Evolutionary conservation across 2,329 filamentous ascomycete genomes (phyloP), one percentile per base, ranked within the genome.

Genomic region (Trichophyton simii): DNA sequence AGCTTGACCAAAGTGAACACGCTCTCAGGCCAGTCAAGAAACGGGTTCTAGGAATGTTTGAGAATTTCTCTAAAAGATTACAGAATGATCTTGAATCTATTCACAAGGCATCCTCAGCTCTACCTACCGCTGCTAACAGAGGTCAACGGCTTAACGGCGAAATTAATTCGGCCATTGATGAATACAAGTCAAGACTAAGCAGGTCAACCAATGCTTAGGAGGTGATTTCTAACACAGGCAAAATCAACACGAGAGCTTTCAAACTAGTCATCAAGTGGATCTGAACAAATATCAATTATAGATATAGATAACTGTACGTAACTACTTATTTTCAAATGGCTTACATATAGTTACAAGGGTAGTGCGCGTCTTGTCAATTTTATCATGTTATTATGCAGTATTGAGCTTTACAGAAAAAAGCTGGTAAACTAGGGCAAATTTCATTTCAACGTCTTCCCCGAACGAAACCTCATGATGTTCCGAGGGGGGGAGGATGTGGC

Each of bases 1-100:
- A 75, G 15, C 73, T 76, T 57, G 65, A 70, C 41, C 55, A 72
- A 25, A 70, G 69, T 58, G 64, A 65, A 42, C 66, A 69, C 50
- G 68, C 71, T 52, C 68, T 73, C 62, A 57, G 66, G 7, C 63
- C 65, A 3, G 65, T 73, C 15, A 68, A 67, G 61, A 61, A 68
- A 25, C 67, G 71, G 11, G 68, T 74, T 59, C 62, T 65, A 11
- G 63, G 68, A 6, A 64, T 72, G 31, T 72, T 69, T 54, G 65
- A 68, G 58, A 66, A 66, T n/a, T 57, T 74, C n/a, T 67, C 70
- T 46, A 64, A 64, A 58, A 68, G 68, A 18, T 58, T 73, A 52
- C 65, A 70, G 52, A 66, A 66, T 25, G 64, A 72, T 20, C 66
- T 70, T 46, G 48, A 65, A 59, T 25, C 36, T 46, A 25, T 28